Conservation (phyloP, 1,284 basidiomycete species). For the Rhodotorula sp. region DNA sequence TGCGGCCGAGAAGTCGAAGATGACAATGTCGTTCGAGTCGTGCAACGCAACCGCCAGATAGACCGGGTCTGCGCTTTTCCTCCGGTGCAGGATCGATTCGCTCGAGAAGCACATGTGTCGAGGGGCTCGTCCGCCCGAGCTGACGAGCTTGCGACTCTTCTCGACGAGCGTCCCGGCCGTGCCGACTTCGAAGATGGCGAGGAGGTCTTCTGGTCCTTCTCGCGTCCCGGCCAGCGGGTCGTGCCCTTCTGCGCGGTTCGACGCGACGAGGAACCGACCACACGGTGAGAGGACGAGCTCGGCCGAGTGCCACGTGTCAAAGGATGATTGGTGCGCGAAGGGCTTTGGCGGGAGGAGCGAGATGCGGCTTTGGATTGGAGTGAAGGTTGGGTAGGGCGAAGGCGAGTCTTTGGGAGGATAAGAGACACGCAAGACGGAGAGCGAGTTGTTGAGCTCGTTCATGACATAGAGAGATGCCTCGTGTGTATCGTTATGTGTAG, state of each 20-base stretch:
- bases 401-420: slow-evolving; percentile 16
- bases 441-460: slow-evolving; percentile 37
- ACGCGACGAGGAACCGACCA: slow-evolving; percentile 17
- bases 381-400: slow-evolving; percentile 16
- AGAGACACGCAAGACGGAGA: slow-evolving; percentile 18
- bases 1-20: slow-evolving; percentile 17
- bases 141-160: not conserved
- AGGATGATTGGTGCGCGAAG: slow-evolving; percentile 19
- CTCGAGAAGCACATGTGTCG: slow-evolving; percentile 27
- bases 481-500: not conserved
- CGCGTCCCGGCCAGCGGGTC: slow-evolving; percentile 26
- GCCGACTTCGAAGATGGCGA: slow-evolving; percentile 27
- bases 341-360: slow-evolving; percentile 29
- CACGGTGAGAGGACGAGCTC: slow-evolving; percentile 31
- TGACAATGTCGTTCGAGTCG: slow-evolving; percentile 36
- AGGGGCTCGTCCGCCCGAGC: slow-evolving; percentile 25
- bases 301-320: slow-evolving; percentile 33
- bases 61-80: not conserved
- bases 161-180: slow-evolving; percentile 7
- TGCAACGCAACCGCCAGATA: slow-evolving; percentile 29
- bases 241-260: slow-evolving; percentile 39
- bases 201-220: slow-evolving; percentile 18
- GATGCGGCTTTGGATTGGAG: slow-evolving; percentile 21
- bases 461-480: slow-evolving; percentile 27
- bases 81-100: not conserved